These are phyloP conservation scores for Xanthoconium stramineum DNA, from an alignment of 768 basidiomycete genomes.

Conservation along the genomic window DNA sequence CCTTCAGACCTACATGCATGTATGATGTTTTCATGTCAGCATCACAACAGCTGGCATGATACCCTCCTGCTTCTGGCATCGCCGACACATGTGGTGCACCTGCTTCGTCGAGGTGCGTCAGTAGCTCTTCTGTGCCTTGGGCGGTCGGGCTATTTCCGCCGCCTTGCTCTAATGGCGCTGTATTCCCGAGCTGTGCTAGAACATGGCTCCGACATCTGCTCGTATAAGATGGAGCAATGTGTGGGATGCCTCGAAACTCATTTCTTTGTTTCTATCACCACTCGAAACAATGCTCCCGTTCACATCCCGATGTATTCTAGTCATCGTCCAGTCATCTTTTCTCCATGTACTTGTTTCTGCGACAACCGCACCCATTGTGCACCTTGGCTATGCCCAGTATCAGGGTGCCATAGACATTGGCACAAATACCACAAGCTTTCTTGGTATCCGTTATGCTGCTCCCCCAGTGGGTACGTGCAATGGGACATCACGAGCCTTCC, in stretches of 20 bases:
- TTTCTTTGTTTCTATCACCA: not conserved
- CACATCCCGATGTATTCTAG: not conserved
- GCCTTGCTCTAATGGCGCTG: not conserved
- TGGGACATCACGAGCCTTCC: not conserved
- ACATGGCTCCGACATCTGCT: not conserved
- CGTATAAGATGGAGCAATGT: not conserved
- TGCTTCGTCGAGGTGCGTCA: no score
- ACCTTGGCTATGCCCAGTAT: conserved; percentile 8
- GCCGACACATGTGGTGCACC: no score
- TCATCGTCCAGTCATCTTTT: not conserved
- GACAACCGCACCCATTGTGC: not conserved
- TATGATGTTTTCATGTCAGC: no score
- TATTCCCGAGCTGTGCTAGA: not conserved
- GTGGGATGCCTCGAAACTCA: not conserved
- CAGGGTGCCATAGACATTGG: not conserved
- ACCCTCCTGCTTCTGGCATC: no score
- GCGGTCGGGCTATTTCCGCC: no score
- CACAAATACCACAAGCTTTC: conserved; percentile 1
- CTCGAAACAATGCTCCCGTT: not conserved
- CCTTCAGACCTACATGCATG: no score
- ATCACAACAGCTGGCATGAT: no score
- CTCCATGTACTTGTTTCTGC: not conserved
- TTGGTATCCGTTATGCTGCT: conserved; percentile 7
- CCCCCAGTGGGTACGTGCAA: conserved; percentile 1
- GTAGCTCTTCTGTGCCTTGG: no score